phyloP scores from a whole-genome alignment of 2,329 filamentous ascomycete genomes.

The Paracorniculantispora psalliotae region DNA sequence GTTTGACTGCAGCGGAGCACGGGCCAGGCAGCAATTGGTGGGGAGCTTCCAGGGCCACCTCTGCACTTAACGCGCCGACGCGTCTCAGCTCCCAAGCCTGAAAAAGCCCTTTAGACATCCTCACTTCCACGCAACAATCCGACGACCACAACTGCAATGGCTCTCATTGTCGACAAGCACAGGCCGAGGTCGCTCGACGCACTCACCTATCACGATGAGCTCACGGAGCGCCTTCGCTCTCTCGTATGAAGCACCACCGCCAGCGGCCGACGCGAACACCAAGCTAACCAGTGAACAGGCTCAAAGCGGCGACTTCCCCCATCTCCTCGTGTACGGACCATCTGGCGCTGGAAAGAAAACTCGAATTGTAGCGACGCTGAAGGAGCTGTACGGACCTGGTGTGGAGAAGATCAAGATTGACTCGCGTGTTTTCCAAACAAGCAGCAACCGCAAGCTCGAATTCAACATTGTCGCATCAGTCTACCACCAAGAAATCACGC shows the following conservation, averaged over 20 bases:
- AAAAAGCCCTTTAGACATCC: constrained; percentile 20
- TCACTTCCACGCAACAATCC: constrained; percentile 13
- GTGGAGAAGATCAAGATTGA: constrained; percentile 99
- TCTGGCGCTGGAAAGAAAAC: constrained; percentile 98
- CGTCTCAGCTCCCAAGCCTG: constrained; percentile 20
- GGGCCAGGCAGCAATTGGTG: constrained; percentile 1
- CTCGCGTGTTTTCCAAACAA: constrained; percentile 92
- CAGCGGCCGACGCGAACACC: background rate
- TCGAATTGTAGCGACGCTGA: constrained; percentile 87
- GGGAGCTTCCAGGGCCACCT: constrained; percentile 1
- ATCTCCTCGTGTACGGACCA: constrained; percentile 93
- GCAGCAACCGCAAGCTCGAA: constrained; percentile 92
- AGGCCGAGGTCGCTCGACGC: constrained; percentile 68
- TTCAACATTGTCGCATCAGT: constrained; percentile 98
- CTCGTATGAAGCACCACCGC: constrained; percentile 53
- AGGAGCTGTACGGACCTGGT: constrained; percentile 89
- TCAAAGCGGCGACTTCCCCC: constrained; percentile 94
- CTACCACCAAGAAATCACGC: constrained; percentile 97
- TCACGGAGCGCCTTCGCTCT: constrained; percentile 81
- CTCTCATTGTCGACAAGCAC: constrained; percentile 68
- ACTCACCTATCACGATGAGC: constrained; percentile 81
- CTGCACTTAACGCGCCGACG: constrained; percentile 17
- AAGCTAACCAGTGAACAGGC: constrained; percentile 52
- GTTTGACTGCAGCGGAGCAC: background rate
- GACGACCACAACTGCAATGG: constrained; percentile 42